Conservation (phyloP, 306 rosid genomes). For the Mimosa bimucronata region DNA sequence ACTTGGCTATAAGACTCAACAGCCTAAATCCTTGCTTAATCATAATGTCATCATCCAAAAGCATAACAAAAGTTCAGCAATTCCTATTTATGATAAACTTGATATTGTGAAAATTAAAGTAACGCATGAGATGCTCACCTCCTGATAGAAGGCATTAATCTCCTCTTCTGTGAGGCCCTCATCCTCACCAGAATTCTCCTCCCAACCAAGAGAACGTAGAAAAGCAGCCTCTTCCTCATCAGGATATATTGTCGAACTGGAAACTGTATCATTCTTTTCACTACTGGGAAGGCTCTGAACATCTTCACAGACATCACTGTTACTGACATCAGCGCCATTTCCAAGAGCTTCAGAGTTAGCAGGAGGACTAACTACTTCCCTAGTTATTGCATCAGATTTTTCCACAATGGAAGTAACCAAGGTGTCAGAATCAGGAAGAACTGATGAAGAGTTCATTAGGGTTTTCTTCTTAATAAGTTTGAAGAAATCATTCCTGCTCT, state of each 20-base stretch:
- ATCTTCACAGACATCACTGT: constrained; percentile 61
- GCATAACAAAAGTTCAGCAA: constrained; percentile 5
- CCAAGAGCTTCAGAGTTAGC: constrained; percentile 53
- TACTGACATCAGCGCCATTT: constrained; percentile 61
- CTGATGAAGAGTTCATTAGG: constrained; percentile 52
- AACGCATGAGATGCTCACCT: constrained; percentile 52
- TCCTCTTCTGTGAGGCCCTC: constrained; percentile 97
- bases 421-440: constrained; percentile 60
- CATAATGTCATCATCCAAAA: not conserved
- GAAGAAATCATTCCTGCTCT: constrained; percentile 96
- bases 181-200: constrained; percentile 86
- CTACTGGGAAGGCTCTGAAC: constrained; percentile 46
- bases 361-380: constrained; percentile 53
- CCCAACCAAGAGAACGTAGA: constrained; percentile 99
- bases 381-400: constrained; percentile 63
- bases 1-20: not conserved
- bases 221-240: constrained; percentile 97
- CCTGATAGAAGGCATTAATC: constrained; percentile 75
- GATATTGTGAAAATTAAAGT: constrained; percentile 8
- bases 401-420: constrained; percentile 55
- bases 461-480: constrained; percentile 85
- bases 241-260: constrained; percentile 47
- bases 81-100: constrained; percentile 11
- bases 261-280: constrained; percentile 43
- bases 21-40: not conserved